A percentile compares a stretch with the other conserved stretches of the same genome.
phyloP scores from a whole-genome alignment of 331 rosid species.

The Pyracantha coccinea region DNA sequence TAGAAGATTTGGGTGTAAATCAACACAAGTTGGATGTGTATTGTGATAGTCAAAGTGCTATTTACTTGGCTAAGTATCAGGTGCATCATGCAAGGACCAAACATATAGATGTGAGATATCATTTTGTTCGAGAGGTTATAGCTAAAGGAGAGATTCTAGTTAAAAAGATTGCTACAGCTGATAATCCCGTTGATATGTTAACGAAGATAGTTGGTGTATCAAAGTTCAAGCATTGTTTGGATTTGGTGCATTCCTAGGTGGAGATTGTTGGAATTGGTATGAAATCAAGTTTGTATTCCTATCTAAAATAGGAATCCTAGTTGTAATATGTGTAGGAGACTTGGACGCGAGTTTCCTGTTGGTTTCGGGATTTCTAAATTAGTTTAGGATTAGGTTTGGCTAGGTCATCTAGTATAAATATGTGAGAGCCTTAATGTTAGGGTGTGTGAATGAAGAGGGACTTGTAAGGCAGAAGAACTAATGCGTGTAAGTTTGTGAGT shows the following conservation, averaged over 20 bases:
- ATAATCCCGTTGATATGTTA: too few relatives aligned
- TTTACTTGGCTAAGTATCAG: background rate
- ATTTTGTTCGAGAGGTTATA: too few relatives aligned
- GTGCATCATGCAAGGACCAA: background rate
- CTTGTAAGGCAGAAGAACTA: too few relatives aligned
- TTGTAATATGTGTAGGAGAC: background rate
- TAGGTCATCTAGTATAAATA: too few relatives aligned
- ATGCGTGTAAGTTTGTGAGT: too few relatives aligned
- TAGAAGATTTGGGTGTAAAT: background rate
- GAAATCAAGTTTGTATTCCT: too few relatives aligned
- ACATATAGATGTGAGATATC: too few relatives aligned
- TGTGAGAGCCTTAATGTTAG: too few relatives aligned
- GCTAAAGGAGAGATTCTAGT: too few relatives aligned
- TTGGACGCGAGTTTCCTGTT: background rate
- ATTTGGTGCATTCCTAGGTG: background rate
- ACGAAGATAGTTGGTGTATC: background rate
- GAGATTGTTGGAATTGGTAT: background rate
- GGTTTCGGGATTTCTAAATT: fast-evolving
- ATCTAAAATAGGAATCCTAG: too few relatives aligned
- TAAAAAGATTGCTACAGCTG: too few relatives aligned
- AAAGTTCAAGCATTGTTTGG: background rate
- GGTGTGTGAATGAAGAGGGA: too few relatives aligned
- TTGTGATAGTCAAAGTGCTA: background rate
- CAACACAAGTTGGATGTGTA: background rate
- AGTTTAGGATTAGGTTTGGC: background rate